phyloP scores from a whole-genome alignment of 768 basidiomycete species.

The Clavulina sp. region DNA sequence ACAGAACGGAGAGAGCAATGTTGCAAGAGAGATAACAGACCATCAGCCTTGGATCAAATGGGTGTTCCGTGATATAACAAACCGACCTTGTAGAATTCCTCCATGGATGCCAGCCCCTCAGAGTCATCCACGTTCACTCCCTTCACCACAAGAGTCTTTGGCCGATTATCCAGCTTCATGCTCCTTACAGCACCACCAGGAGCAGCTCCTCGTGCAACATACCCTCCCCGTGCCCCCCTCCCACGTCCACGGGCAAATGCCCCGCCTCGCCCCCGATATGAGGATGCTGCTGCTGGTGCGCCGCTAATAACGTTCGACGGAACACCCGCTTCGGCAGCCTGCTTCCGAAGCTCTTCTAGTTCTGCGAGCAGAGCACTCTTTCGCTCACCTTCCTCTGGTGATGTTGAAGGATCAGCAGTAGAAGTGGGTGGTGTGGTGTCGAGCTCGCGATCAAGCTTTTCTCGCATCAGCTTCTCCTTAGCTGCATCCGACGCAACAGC shows the following conservation, averaged over 20 bases:
- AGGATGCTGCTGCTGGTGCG: slow-evolving; percentile 18
- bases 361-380: slow-evolving; percentile 52
- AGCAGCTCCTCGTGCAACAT: slow-evolving; percentile 29
- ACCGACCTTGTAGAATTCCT: slow-evolving; percentile 69
- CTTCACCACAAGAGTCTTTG: slow-evolving; percentile 61
- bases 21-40: not conserved
- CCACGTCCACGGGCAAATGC: slow-evolving; percentile 37
- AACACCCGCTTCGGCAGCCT: slow-evolving; percentile 26
- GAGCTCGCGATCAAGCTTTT: slow-evolving; percentile 68
- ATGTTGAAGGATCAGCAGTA: slow-evolving; percentile 23
- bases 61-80: not conserved
- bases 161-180: slow-evolving; percentile 83
- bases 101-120: slow-evolving; percentile 34
- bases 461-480: slow-evolving; percentile 40
- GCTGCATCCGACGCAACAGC: too few species aligned
- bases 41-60: slow-evolving; percentile 7
- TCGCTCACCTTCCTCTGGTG: slow-evolving; percentile 23
- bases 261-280: slow-evolving; percentile 19
- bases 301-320: slow-evolving; percentile 23
- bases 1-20: not conserved
- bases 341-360: slow-evolving; percentile 58
- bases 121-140: slow-evolving; percentile 36
- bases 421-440: slow-evolving; percentile 24
- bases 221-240: slow-evolving; percentile 22
- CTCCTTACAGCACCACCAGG: slow-evolving; percentile 51